Percentiles rank a stretch among this genome's conserved stretches.
These are phyloP conservation scores for Brassica carinata DNA, from an alignment of 345 rosid species.

Conservation along the genomic window DNA sequence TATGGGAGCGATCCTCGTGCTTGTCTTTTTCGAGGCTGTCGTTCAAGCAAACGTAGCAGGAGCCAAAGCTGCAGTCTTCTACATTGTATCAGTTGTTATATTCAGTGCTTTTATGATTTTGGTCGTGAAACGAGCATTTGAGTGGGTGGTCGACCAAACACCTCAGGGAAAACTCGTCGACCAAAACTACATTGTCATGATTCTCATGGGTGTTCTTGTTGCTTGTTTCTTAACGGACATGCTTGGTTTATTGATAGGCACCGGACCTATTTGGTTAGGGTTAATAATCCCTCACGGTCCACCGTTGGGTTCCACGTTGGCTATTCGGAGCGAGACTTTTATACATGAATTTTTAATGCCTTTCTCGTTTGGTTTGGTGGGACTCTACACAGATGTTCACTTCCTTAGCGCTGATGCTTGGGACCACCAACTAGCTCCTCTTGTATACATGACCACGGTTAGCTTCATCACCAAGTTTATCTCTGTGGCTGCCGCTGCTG, in stretches of 20 bases:
- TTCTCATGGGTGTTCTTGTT: conserved; percentile 50
- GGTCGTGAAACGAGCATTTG: conserved; percentile 34
- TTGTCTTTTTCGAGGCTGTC: conserved; percentile 45
- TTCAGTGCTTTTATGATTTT: conserved; percentile 32
- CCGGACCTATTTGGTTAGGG: conserved; percentile 67
- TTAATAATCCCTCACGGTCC: conserved; percentile 68
- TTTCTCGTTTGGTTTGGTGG: conserved; percentile 54
- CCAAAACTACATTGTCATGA: conserved; percentile 47
- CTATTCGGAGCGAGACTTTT: conserved; percentile 58
- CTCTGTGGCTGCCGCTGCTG: conserved; percentile 35
- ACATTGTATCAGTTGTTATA: conserved; percentile 27
- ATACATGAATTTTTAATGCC: conserved; percentile 64
- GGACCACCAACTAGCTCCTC: conserved; percentile 47
- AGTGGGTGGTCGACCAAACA: conserved; percentile 53
- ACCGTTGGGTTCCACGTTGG: conserved; percentile 58
- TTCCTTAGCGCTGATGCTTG: conserved; percentile 43
- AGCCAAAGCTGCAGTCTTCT: conserved; percentile 37
- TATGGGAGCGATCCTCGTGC: conserved; percentile 29
- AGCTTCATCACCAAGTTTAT: conserved; percentile 50
- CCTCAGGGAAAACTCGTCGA: conserved; percentile 59
- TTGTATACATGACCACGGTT: conserved; percentile 42
- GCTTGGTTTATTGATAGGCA: conserved; percentile 62
- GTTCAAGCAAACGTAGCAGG: conserved; percentile 41
- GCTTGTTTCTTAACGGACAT: conserved; percentile 64
- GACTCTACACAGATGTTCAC: conserved; percentile 53